Percentiles rank a stretch among this genome's conserved stretches.
These are phyloP conservation scores for Saitozyma sp. DNA, from an alignment of 768 basidiomycete genomes.

Conservation along the genomic window DNA sequence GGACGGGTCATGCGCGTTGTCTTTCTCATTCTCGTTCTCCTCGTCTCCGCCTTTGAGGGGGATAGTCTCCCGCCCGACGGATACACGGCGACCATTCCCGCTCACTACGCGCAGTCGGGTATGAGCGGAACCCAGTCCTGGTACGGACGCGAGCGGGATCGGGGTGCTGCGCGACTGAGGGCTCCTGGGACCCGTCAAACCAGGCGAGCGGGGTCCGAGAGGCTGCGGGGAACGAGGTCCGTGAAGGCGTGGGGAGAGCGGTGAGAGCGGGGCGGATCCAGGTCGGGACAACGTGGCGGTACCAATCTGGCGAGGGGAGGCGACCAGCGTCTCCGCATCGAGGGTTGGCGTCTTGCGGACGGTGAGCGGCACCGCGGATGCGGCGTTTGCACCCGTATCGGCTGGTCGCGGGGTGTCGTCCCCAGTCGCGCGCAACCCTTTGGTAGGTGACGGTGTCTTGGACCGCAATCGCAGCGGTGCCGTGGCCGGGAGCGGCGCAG, in stretches of 20 bases:
- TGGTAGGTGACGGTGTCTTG: constrained; percentile 32
- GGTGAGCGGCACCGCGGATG: too few species aligned
- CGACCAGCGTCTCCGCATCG: too few species aligned
- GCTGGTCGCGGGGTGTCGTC: too few species aligned
- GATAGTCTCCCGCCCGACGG: constrained; percentile 39
- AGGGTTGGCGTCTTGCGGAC: too few species aligned
- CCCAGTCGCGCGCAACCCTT: not conserved
- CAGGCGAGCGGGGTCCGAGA: too few species aligned
- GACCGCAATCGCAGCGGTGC: constrained; percentile 34
- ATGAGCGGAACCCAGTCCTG: constrained; percentile 23
- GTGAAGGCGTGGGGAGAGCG: constrained; percentile 8
- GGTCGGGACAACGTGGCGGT: not conserved
- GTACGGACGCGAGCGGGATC: not conserved
- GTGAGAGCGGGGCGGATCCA: constrained; percentile 2
- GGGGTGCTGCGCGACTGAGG: constrained; percentile 22
- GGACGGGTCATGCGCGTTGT: constrained; percentile 6
- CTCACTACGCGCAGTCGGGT: constrained; percentile 37
- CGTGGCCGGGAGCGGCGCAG: constrained; percentile 12
- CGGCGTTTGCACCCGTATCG: too few species aligned
- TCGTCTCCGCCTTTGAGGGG: constrained; percentile 34
- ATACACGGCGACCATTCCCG: constrained; percentile 39
- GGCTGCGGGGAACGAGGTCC: not conserved
- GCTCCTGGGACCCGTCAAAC: too few species aligned
- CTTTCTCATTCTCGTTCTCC: constrained; percentile 20
- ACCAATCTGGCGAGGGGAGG: too few species aligned